Evolutionary conservation across 2,329 filamentous ascomycete genomes (phyloP).

Genomic region (Phaeosphaeria sp.): DNA sequence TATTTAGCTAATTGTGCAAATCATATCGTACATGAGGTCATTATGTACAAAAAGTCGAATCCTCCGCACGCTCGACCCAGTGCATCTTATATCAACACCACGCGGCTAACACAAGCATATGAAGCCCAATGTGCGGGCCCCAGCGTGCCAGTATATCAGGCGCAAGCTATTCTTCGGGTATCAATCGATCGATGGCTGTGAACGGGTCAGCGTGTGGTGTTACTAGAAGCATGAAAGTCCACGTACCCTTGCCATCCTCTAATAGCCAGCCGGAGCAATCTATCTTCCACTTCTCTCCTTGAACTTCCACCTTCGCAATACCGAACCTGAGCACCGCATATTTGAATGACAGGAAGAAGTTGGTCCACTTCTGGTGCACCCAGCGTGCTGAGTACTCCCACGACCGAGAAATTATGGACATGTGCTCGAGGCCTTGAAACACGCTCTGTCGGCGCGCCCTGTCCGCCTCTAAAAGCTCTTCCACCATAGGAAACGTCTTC

Average conservation of each 20-base stretch:
- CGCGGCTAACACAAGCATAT: not conserved
- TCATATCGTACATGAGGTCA: not conserved
- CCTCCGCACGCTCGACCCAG: not conserved
- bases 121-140: too few species aligned
- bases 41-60: not conserved
- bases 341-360: constrained; percentile 45
- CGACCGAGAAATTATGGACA: constrained; percentile 26
- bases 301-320: constrained; percentile 37
- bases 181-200: constrained; percentile 41
- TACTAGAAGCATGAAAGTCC: not conserved
- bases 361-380: constrained; percentile 45
- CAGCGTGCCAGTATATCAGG: not conserved
- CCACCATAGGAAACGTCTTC: constrained; percentile 40
- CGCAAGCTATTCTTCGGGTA: constrained; percentile 30
- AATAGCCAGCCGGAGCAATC: constrained; percentile 43
- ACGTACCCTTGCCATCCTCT: constrained; percentile 46
- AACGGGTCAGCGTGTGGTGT: constrained; percentile 9
- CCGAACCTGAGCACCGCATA: constrained; percentile 44
- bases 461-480: constrained; percentile 40
- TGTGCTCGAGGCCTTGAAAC: constrained; percentile 32
- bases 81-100: not conserved
- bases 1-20: not conserved
- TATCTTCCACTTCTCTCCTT: constrained; percentile 45
- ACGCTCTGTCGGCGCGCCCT: constrained; percentile 34
- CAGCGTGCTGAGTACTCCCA: constrained; percentile 41